A percentile compares a stretch with the other conserved stretches of the same genome.
Conservation (phyloP, 192 early-diverging fungal species). For the Coemansia sp. region DNA sequence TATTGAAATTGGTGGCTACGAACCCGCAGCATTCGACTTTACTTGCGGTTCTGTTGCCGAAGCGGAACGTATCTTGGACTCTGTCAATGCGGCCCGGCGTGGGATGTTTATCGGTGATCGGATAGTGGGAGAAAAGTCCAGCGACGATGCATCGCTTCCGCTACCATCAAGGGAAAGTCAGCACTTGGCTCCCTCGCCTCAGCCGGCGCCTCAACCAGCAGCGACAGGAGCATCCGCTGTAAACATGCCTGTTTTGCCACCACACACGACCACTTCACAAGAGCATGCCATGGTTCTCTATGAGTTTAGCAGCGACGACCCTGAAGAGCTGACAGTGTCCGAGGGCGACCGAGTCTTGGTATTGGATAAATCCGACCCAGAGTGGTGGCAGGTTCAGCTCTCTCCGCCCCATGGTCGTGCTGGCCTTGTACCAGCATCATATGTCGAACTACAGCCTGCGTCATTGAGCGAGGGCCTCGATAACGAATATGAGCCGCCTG, state of each 20-base stretch:
- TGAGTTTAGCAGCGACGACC: conserved; percentile 79
- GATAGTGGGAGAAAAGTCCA: conserved; percentile 14
- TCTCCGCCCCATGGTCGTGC: conserved; percentile 57
- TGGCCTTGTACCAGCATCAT: conserved; percentile 87
- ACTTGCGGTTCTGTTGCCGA: conserved; percentile 65
- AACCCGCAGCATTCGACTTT: conserved; percentile 64
- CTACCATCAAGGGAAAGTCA: conserved; percentile 34
- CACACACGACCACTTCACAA: conserved; percentile 11
- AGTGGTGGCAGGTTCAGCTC: conserved; percentile 88
- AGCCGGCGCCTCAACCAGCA: background rate
- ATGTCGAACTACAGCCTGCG: conserved; percentile 60
- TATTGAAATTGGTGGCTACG: conserved; percentile 63
- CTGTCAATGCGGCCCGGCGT: conserved; percentile 62
- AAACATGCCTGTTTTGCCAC: conserved; percentile 9
- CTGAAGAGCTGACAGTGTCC: conserved; percentile 84
- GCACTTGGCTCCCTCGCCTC: conserved; percentile 1
- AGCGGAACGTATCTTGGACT: conserved; percentile 67
- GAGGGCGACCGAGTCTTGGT: conserved; percentile 86
- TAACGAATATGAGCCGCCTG: background rate
- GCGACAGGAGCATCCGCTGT: conserved; percentile 1
- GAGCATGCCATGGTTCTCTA: conserved; percentile 66
- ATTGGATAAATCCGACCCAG: conserved; percentile 78
- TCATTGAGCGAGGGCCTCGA: background rate
- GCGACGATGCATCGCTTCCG: conserved; percentile 13
- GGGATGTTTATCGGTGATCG: conserved; percentile 56